Conservation (phyloP, 441 rosid genomes). For the Erodium texanum region DNA sequence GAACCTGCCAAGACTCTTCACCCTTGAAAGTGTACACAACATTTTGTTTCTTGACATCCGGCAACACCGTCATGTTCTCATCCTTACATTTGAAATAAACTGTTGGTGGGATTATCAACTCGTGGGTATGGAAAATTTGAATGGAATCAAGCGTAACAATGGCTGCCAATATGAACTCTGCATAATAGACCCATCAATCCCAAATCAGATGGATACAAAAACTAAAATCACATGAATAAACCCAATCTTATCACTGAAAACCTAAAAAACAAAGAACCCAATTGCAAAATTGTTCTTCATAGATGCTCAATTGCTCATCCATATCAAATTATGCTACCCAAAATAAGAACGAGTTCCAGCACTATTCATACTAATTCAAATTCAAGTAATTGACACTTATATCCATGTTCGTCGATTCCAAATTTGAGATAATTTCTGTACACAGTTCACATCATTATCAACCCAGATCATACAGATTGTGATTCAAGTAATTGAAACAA, state of each 20-base stretch:
- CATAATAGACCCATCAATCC: slow-evolving; percentile 9
- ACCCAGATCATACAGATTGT: background rate
- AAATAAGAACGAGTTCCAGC: too few relatives aligned
- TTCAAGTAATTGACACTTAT: background rate
- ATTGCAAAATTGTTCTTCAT: background rate
- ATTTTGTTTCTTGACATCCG: slow-evolving; percentile 47
- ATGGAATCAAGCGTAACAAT: slow-evolving; percentile 57
- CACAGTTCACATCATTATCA: background rate
- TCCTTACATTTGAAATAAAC: slow-evolving; percentile 75
- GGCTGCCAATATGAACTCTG: slow-evolving; percentile 42
- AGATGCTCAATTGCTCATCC: background rate
- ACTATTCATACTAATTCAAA: background rate
- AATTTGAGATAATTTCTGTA: background rate
- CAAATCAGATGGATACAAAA: background rate
- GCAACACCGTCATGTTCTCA: slow-evolving; percentile 52
- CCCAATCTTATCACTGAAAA: background rate
- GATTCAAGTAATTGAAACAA: background rate
- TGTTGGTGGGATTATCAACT: slow-evolving; percentile 47
- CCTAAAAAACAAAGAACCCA: background rate
- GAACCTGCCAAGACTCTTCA: slow-evolving; percentile 88
- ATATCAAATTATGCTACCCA: background rate
- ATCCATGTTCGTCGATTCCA: background rate
- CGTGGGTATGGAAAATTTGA: slow-evolving; percentile 54
- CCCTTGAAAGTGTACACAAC: slow-evolving; percentile 47
- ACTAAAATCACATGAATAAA: background rate